Evolutionary conservation across 73 alveolate species (phyloP).

Genomic region (Effrenium voratum): DNA sequence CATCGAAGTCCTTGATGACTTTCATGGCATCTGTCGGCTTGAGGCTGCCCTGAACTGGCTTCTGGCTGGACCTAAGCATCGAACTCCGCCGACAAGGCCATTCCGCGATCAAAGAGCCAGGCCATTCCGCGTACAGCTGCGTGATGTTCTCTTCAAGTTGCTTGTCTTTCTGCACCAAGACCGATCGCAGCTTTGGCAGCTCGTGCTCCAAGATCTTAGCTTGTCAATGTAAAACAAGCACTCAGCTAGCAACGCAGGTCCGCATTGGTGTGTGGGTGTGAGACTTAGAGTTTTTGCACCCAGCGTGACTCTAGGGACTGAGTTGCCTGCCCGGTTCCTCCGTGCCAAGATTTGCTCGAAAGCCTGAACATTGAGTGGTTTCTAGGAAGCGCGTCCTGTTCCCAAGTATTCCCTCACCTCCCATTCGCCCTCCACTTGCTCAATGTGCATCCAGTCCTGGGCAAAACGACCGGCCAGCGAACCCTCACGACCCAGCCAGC

Average conservation of each 20-base stretch:
- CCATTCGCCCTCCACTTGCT: slow-evolving; percentile 99
- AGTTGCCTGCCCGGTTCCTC: slow-evolving; percentile 41
- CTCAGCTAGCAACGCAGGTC: neutral
- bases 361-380: slow-evolving; percentile 14
- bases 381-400: neutral
- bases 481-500: too few species aligned
- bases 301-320: neutral
- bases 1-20: slow-evolving; percentile 61
- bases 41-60: slow-evolving; percentile 77
- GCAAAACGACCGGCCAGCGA: too few species aligned
- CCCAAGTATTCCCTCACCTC: slow-evolving; percentile 15
- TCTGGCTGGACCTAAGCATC: slow-evolving; percentile 59
- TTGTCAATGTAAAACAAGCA: neutral
- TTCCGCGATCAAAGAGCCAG: neutral
- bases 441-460: slow-evolving; percentile 97
- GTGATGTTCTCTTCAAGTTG: slow-evolving; percentile 97
- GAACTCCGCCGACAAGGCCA: neutral
- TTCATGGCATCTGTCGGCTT: slow-evolving; percentile 87
- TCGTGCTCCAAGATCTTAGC: slow-evolving; percentile 64
- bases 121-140: slow-evolving; percentile 99
- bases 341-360: slow-evolving; percentile 80
- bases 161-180: slow-evolving; percentile 96
- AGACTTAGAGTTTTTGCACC: neutral
- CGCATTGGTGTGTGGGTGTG: neutral
- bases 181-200: slow-evolving; percentile 94